A percentile compares a stretch with the other conserved stretches of the same genome.
Evolutionary conservation across 352 stramenopile genomes (phyloP).

Genomic region (Globisporangium splendens): DNA sequence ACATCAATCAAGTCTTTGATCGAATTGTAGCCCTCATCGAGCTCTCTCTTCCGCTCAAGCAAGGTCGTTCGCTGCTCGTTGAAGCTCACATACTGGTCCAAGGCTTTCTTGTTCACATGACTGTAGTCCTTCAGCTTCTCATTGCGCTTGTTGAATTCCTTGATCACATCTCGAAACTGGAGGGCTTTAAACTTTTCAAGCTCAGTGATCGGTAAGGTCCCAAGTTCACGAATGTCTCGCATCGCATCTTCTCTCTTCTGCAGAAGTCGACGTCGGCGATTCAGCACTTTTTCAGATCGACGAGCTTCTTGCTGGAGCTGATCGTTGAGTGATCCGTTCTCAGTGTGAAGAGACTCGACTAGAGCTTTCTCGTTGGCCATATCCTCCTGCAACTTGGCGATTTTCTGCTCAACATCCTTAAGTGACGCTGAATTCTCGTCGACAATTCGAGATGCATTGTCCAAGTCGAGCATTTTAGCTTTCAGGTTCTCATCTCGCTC

Average conservation of each 20-base stretch:
- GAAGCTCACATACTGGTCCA: constrained; percentile 99
- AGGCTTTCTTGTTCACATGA: constrained; percentile 99
- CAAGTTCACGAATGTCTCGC: constrained; percentile 96
- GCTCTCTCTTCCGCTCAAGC: constrained; percentile 93
- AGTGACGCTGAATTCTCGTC: constrained; percentile 59
- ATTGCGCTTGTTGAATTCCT: constrained; percentile 92
- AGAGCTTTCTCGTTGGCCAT: constrained; percentile 38
- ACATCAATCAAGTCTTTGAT: constrained; percentile 89
- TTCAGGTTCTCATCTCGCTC: constrained; percentile 79
- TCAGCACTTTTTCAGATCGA: constrained; percentile 84
- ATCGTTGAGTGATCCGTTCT: constrained; percentile 66
- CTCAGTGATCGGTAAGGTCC: constrained; percentile 93
- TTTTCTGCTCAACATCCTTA: constrained; percentile 62
- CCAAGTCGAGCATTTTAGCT: constrained; percentile 88
- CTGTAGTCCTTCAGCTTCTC: constrained; percentile 97
- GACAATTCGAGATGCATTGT: constrained; percentile 69
- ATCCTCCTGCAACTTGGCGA: constrained; percentile 48
- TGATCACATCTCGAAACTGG: constrained; percentile 90
- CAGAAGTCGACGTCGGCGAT: constrained; percentile 70
- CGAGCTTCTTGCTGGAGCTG: constrained; percentile 81
- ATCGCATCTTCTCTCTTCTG: constrained; percentile 93
- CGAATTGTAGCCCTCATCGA: constrained; percentile 92
- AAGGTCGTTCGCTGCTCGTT: constrained; percentile 90
- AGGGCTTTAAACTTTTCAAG: constrained; percentile 90
- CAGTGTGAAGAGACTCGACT: constrained; percentile 46